Conservation (phyloP, 331 rosid genomes). For the Acacia concinna region DNA sequence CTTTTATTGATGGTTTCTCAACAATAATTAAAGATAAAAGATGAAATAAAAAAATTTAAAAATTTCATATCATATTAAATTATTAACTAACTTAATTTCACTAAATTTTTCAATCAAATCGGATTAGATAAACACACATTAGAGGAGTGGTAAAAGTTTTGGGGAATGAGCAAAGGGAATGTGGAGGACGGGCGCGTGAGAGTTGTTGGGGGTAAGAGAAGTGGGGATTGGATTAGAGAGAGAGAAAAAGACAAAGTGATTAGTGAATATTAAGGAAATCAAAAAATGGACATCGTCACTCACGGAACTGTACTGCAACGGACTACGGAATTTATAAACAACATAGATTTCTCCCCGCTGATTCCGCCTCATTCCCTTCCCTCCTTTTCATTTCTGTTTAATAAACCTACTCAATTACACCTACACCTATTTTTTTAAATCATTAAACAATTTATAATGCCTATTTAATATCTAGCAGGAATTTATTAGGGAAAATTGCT, state of each 20-base stretch:
- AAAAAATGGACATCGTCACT: not conserved
- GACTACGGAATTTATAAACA: conserved; percentile 32
- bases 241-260: not conserved
- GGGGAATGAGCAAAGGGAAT: too few relatives aligned
- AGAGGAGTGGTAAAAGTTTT: too few relatives aligned
- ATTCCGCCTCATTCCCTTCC: conserved; percentile 31
- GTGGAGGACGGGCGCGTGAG: not conserved
- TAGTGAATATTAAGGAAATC: not conserved
- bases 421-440: too few relatives aligned
- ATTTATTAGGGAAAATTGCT: not conserved
- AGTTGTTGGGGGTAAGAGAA: not conserved
- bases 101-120: too few relatives aligned
- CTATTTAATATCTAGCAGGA: too few relatives aligned
- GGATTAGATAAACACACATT: too few relatives aligned
- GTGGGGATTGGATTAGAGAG: not conserved
- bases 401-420: not conserved
- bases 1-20: too few relatives aligned
- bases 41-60: too few relatives aligned
- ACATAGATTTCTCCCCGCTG: conserved; percentile 18
- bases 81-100: too few relatives aligned
- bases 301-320: conserved; percentile 45
- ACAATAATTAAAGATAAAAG: too few relatives aligned
- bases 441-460: too few relatives aligned
- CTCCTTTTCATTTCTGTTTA: not conserved
- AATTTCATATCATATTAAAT: too few relatives aligned